phyloP scores from a whole-genome alignment of 129 eudicot genomes.

The Flaveria robusta region DNA sequence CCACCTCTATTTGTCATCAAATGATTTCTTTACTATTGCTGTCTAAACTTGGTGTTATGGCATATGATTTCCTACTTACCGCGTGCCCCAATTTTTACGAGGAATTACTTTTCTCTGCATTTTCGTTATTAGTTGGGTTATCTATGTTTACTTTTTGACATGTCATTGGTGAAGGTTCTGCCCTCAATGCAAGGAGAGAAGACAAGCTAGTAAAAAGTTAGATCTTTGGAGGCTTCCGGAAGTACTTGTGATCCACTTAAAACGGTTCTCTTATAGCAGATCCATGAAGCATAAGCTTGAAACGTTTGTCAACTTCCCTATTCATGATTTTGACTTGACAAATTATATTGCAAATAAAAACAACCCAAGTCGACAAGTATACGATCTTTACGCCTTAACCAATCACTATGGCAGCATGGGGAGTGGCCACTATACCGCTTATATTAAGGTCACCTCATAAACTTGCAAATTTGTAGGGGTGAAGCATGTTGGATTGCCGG shows the following conservation, averaged over 20 bases:
- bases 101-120: not conserved
- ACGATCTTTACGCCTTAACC: constrained; percentile 86
- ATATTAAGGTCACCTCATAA: constrained; percentile 62
- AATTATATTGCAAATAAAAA: constrained; percentile 84
- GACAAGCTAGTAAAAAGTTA: constrained; percentile 96
- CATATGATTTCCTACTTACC: not conserved
- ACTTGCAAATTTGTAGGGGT: constrained; percentile 6
- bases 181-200: constrained; percentile 89
- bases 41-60: not conserved
- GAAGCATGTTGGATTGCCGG: not conserved
- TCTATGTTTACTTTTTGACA: constrained; percentile 8
- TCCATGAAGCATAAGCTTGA: constrained; percentile 94
- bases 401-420: constrained; percentile 99
- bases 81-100: not conserved
- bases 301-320: constrained; percentile 88
- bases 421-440: constrained; percentile 95
- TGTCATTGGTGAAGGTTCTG: constrained; percentile 67
- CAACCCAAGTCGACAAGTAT: constrained; percentile 70
- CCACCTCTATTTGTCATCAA: not conserved
- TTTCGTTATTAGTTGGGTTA: constrained; percentile 6
- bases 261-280: constrained; percentile 88
- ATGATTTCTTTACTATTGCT: constrained; percentile 15
- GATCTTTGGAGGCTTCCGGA: constrained; percentile 99
- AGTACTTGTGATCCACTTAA: constrained; percentile 90
- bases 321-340: constrained; percentile 86